Evolutionary conservation across 106 monocot species (phyloP).

Genomic region (Hemerocallis citrina): DNA sequence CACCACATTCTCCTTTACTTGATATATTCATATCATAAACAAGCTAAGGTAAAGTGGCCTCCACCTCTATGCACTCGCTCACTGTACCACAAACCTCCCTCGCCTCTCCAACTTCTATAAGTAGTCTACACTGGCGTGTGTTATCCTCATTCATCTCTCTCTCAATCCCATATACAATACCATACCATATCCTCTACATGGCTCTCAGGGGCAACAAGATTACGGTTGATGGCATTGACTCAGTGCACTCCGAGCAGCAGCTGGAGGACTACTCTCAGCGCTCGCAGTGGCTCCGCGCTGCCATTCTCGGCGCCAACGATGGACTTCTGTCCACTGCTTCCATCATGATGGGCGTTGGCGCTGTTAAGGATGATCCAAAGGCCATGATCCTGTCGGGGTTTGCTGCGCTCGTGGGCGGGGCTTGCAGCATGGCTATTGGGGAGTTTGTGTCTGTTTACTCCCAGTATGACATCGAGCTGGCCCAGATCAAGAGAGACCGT

Average conservation of each 20-base stretch:
- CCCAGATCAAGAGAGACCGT: slow-evolving; percentile 21
- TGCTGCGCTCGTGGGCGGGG: slow-evolving; percentile 37
- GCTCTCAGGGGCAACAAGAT: too few species aligned
- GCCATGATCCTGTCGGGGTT: slow-evolving; percentile 39
- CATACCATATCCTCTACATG: not conserved
- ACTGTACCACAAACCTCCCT: too few species aligned
- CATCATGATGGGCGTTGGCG: slow-evolving; percentile 41
- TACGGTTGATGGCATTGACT: too few species aligned
- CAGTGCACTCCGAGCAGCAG: not conserved
- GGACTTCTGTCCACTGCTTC: slow-evolving; percentile 42
- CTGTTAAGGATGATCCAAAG: slow-evolving; percentile 20
- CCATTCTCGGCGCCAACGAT: slow-evolving; percentile 43
- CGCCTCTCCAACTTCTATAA: too few species aligned
- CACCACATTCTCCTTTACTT: too few species aligned
- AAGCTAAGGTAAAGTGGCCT: too few species aligned
- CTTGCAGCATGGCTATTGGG: slow-evolving; percentile 51
- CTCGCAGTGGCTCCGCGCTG: slow-evolving; percentile 40
- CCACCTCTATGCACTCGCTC: too few species aligned
- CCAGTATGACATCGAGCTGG: slow-evolving; percentile 39
- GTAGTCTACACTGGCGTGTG: not conserved
- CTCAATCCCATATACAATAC: too few species aligned
- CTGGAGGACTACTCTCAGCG: slow-evolving; percentile 20
- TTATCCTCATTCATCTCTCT: not conserved
- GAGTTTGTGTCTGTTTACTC: slow-evolving; percentile 53
- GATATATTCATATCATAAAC: too few species aligned